phyloP scores from a whole-genome alignment of 2,329 filamentous ascomycete genomes.

The Aspergillus sergii region DNA sequence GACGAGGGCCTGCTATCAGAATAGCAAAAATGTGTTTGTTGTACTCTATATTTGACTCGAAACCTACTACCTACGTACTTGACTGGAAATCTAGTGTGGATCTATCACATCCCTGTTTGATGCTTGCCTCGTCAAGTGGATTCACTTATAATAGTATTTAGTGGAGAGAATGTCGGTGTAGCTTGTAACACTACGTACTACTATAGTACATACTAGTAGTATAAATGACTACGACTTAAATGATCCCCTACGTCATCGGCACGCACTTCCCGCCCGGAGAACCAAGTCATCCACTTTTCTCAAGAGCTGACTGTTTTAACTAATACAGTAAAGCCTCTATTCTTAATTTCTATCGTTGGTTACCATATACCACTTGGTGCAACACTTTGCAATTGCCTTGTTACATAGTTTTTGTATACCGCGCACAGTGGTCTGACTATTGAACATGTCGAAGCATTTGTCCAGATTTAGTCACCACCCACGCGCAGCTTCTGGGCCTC shows the following conservation, averaged over 20 bases:
- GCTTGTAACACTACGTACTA: too few species aligned
- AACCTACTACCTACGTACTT: not conserved
- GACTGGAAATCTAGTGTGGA: not conserved
- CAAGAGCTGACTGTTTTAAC: not conserved
- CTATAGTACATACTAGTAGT: not conserved
- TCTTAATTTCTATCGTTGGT: not conserved
- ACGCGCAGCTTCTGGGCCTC: slow-evolving; percentile 30
- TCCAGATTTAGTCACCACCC: slow-evolving; percentile 36
- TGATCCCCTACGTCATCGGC: not conserved
- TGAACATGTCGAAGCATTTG: slow-evolving; percentile 11
- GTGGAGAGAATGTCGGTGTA: too few species aligned
- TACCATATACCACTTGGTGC: not conserved
- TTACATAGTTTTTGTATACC: not conserved
- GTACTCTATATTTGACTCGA: not conserved
- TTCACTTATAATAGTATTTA: not conserved
- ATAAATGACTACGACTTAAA: not conserved
- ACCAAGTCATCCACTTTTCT: not conserved
- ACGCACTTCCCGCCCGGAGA: not conserved
- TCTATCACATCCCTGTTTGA: not conserved
- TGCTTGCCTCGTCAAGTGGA: not conserved
- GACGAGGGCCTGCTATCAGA: not conserved
- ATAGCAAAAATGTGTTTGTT: not conserved
- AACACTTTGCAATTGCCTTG: not conserved
- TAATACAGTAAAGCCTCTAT: not conserved
- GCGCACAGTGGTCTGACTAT: not conserved